A percentile compares a stretch with the other conserved stretches of the same genome.
These are phyloP conservation scores for Claviceps pazoutovae DNA, from an alignment of 2,329 filamentous ascomycete species.

Conservation along the genomic window DNA sequence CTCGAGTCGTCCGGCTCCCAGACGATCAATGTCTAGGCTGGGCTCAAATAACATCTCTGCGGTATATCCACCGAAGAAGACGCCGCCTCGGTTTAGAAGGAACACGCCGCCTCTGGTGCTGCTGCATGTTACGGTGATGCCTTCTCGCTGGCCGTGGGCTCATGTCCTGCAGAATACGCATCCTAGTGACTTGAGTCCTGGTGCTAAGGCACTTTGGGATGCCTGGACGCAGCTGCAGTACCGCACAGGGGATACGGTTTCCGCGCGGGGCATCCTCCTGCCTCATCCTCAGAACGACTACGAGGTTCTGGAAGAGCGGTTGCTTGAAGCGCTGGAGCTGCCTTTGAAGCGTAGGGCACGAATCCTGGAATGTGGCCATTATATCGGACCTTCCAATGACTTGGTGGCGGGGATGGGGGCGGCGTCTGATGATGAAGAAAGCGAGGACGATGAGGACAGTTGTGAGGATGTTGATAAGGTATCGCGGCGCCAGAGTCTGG, in stretches of 20 bases:
- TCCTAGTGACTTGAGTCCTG: slow-evolving; percentile 27
- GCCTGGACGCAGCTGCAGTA: slow-evolving; percentile 56
- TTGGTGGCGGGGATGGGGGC: slow-evolving; percentile 17
- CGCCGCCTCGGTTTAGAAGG: slow-evolving; percentile 42
- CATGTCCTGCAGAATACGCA: slow-evolving; percentile 35
- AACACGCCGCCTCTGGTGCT: slow-evolving; percentile 56
- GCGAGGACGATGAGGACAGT: slow-evolving; percentile 33
- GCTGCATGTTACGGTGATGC: slow-evolving; percentile 63
- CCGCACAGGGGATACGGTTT: slow-evolving; percentile 57
- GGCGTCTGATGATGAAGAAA: slow-evolving; percentile 22
- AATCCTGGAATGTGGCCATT: slow-evolving; percentile 65
- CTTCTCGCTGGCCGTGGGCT: slow-evolving; percentile 52
- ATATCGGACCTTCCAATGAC: slow-evolving; percentile 47
- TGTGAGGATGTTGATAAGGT: slow-evolving; percentile 18
- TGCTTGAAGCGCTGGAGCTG: slow-evolving; percentile 62
- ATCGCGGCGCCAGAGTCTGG: slow-evolving; percentile 10
- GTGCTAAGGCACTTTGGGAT: slow-evolving; percentile 38
- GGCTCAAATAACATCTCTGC: slow-evolving; percentile 39
- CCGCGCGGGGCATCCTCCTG: slow-evolving; percentile 59
- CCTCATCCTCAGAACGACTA: slow-evolving; percentile 71
- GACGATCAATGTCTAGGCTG: slow-evolving; percentile 39
- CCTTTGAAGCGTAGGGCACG: slow-evolving; percentile 49
- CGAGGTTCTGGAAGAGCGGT: slow-evolving; percentile 62
- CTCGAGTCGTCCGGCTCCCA: slow-evolving; percentile 32
- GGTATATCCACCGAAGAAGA: slow-evolving; percentile 43